Conservation (phyloP, 1,139 yeast species). For the Yamadazyma mexicana region DNA sequence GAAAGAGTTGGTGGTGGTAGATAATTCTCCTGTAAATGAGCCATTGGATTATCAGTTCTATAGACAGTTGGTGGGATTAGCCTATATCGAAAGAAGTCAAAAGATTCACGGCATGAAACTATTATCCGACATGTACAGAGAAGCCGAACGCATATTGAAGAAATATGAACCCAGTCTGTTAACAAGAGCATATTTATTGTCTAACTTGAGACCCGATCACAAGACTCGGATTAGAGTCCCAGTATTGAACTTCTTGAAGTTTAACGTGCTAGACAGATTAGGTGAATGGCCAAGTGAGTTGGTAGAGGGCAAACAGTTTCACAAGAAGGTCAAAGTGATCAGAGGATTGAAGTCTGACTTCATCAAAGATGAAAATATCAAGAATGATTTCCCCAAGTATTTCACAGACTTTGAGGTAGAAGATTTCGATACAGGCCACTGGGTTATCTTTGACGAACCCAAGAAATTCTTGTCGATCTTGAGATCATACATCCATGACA, state of each 20-base stretch:
- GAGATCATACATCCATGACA: background rate
- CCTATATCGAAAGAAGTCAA: conserved; percentile 24
- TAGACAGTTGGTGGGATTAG: conserved; percentile 32
- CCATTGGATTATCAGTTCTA: conserved; percentile 26
- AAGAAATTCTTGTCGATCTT: conserved; percentile 30
- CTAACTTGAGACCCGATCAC: conserved; percentile 23
- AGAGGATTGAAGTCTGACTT: conserved; percentile 44
- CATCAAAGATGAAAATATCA: conserved; percentile 26
- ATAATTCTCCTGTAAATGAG: conserved; percentile 43
- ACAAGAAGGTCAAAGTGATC: conserved; percentile 42
- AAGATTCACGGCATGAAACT: conserved; percentile 6
- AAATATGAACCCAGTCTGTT: conserved; percentile 23
- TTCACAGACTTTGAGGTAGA: conserved; percentile 31
- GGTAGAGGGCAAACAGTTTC: conserved; percentile 22
- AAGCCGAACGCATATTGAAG: conserved; percentile 19
- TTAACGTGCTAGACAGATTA: conserved; percentile 29
- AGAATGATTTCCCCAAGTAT: conserved; percentile 31
- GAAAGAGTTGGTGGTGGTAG: conserved; percentile 43
- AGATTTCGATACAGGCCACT: conserved; percentile 46
- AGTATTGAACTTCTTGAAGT: conserved; percentile 26
- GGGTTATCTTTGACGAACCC: conserved; percentile 45
- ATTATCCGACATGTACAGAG: background rate
- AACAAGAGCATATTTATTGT: conserved; percentile 30
- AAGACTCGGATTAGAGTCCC: conserved; percentile 23
- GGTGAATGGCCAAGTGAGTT: conserved; percentile 44